Evolutionary conservation across 371 early-diverging fungal genomes (phyloP).

Genomic region (Mortierella sp.): DNA sequence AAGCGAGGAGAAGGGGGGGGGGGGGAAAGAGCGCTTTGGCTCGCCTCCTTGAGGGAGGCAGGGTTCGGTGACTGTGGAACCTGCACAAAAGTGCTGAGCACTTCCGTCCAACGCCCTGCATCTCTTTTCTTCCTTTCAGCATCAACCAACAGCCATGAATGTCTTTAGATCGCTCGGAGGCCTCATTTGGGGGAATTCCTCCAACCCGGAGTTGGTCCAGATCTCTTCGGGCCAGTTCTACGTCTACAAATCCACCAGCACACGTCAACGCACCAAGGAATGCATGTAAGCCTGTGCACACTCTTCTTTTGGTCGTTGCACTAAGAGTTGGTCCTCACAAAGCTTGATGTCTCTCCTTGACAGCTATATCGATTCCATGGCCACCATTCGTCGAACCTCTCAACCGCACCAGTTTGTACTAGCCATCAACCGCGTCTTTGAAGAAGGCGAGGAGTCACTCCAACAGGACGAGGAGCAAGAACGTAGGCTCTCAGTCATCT

Average conservation of each 20-base stretch:
- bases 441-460: constrained; percentile 78
- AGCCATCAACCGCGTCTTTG: constrained; percentile 71
- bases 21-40: too few species aligned
- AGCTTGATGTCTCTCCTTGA: not conserved
- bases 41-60: too few species aligned
- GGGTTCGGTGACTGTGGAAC: constrained; percentile 18
- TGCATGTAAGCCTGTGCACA: constrained; percentile 43
- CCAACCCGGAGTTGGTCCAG: constrained; percentile 59
- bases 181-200: constrained; percentile 63
- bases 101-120: not conserved
- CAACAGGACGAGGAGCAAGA: constrained; percentile 55
- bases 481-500: constrained; percentile 10
- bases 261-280: constrained; percentile 39
- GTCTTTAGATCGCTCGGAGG: constrained; percentile 65
- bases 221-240: constrained; percentile 66
- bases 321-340: too few species aligned
- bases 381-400: constrained; percentile 68
- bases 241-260: constrained; percentile 45
- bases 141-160: constrained; percentile 21
- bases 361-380: constrained; percentile 64
- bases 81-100: too few species aligned
- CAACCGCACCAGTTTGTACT: constrained; percentile 69
- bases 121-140: constrained; percentile 1
- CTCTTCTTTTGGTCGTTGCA: not conserved
- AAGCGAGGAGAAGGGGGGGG: too few species aligned